Evolutionary conservation across 805 yeast species (phyloP).

Genomic region (Wickerhamomyces rabaulensis): DNA sequence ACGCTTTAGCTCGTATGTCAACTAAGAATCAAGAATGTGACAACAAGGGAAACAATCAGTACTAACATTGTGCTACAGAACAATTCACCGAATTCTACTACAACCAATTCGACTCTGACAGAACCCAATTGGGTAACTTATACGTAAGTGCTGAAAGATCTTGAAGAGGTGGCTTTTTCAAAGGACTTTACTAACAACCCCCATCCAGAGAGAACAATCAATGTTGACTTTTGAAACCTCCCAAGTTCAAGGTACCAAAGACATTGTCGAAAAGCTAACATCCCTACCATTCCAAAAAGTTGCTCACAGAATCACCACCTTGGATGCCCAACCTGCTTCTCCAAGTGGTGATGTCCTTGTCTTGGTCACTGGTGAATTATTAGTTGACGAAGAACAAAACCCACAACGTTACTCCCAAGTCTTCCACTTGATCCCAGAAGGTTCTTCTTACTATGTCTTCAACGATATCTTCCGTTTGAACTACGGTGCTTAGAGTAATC

Average conservation of each 20-base stretch:
- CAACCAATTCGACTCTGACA: constrained; percentile 89
- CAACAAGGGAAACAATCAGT: neutral
- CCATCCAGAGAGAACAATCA: constrained; percentile 72
- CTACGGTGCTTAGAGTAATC: constrained; percentile 47
- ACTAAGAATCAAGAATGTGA: neutral
- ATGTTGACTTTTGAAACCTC: constrained; percentile 96
- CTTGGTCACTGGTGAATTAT: constrained; percentile 94
- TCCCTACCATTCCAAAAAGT: constrained; percentile 91
- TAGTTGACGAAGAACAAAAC: constrained; percentile 88
- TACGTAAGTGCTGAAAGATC: constrained; percentile 62
- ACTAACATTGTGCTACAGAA: constrained; percentile 34
- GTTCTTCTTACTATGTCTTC: constrained; percentile 85
- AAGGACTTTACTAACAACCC: neutral
- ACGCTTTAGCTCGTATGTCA: neutral
- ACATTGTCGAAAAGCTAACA: constrained; percentile 85
- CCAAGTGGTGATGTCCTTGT: constrained; percentile 90
- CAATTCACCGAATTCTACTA: constrained; percentile 94
- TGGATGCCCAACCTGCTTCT: constrained; percentile 97
- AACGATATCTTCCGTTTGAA: constrained; percentile 96
- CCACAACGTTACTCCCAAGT: constrained; percentile 97
- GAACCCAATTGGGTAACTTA: constrained; percentile 86
- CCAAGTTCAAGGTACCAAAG: constrained; percentile 91
- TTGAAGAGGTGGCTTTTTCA: no score
- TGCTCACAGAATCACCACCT: constrained; percentile 86
- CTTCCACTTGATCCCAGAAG: constrained; percentile 94